Evolutionary conservation across 2,329 filamentous ascomycete species (phyloP).

Genomic region (Penicillium sp.): DNA sequence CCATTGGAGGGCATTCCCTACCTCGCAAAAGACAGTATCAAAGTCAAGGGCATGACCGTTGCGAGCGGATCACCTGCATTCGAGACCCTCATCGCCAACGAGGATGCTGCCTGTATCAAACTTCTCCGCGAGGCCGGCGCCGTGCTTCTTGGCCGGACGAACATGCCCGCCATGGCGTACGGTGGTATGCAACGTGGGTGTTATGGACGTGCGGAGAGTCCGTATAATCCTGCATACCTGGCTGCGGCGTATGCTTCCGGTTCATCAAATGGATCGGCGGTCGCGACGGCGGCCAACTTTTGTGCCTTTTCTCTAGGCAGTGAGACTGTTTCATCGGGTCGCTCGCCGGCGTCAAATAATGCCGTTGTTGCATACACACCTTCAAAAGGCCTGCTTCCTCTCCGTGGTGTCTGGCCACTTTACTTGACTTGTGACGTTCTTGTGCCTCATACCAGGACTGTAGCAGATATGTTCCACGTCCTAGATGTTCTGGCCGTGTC

Average conservation of each 20-base stretch:
- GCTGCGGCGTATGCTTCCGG: constrained; percentile 58
- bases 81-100: constrained; percentile 48
- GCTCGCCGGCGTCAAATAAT: constrained; percentile 59
- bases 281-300: constrained; percentile 52
- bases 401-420: constrained; percentile 56
- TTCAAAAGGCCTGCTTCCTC: constrained; percentile 53
- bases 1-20: constrained; percentile 58
- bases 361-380: constrained; percentile 58
- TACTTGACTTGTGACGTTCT: constrained; percentile 58
- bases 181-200: constrained; percentile 59
- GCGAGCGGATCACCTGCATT: constrained; percentile 59
- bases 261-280: constrained; percentile 58
- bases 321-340: constrained; percentile 58
- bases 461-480: constrained; percentile 52
- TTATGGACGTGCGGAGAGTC: constrained; percentile 58
- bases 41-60: constrained; percentile 54
- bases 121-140: constrained; percentile 52
- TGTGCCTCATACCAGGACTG: constrained; percentile 53
- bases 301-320: constrained; percentile 55
- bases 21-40: constrained; percentile 60
- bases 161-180: constrained; percentile 61
- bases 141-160: constrained; percentile 56
- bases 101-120: constrained; percentile 54
- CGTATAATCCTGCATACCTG: constrained; percentile 56
- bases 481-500: constrained; percentile 50